A percentile compares a stretch with the other conserved stretches of the same genome.
Evolutionary conservation across 78 protist species (phyloP).

Genomic region (Isochrysis galbana): DNA sequence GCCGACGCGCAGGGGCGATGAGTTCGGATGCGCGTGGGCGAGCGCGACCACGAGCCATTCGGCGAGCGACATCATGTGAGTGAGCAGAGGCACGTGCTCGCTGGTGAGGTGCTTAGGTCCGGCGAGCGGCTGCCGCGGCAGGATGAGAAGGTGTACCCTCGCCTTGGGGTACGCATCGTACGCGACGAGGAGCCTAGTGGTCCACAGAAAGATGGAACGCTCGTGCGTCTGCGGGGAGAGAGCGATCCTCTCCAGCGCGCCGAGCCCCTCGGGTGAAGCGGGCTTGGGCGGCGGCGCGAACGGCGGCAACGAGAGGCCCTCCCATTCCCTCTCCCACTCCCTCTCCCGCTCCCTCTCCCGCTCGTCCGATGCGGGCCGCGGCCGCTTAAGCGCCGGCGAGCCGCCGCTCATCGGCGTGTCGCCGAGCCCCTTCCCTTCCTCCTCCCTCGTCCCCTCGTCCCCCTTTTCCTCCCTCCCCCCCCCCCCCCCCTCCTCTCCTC

Average conservation of each 20-base stretch:
- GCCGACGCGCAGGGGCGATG: background rate
- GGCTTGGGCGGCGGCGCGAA: background rate
- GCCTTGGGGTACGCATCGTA: conserved; percentile 32
- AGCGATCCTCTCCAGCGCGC: background rate
- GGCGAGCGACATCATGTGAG: background rate
- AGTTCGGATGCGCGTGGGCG: background rate
- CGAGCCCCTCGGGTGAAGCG: background rate
- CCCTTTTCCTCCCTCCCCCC: too few relatives aligned
- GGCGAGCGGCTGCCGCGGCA: background rate
- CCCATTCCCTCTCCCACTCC: too few relatives aligned
- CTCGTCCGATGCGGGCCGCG: too few relatives aligned
- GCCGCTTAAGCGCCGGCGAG: too few relatives aligned
- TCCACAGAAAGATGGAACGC: background rate
- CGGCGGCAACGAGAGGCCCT: too few relatives aligned
- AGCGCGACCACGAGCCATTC: background rate
- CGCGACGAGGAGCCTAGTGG: background rate
- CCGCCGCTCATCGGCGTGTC: too few relatives aligned
- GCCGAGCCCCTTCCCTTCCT: too few relatives aligned
- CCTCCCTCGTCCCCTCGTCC: too few relatives aligned
- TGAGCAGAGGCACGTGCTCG: background rate
- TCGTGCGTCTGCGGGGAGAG: background rate
- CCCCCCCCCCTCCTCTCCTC: too few relatives aligned
- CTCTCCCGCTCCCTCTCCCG: too few relatives aligned
- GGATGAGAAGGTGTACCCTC: background rate
- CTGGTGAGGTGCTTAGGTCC: background rate